Base-by-base conservation (phyloP, 257 asterid genomes). In the Coffea eugenioides region DNA sequence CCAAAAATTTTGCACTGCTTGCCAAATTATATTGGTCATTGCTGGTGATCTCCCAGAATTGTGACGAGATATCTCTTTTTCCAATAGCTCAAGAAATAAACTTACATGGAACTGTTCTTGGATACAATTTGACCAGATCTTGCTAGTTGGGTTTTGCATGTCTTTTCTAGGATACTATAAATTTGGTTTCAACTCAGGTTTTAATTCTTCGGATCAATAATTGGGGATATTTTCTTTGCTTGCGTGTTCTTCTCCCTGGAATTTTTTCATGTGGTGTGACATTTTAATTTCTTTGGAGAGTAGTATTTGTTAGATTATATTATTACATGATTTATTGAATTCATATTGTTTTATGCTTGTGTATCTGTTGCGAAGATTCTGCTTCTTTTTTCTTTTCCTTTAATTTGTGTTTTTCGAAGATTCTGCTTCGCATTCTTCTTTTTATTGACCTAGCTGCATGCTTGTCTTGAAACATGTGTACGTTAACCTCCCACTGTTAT, bases 401-500 rank as follows among this genome's bases (percentile, higher is more conserved):
- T 39, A 2, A 39, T 39, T 39, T 39, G 2, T 2, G 43, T 39
- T 39, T 39, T 39, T 39, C 18, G 8, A 48, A 61, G 27, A 25
- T 56, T 67, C 21, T 71, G 46, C 79, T 75, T 74, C 36, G 15
- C 52, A 31, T 21, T 41, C 34, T 36, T 21, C 18, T 48, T 45
- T 76, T 68, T 10, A 9, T 80, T 13, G 31, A 14, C 36, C 25
- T 67, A 15, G 45, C 51, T 31, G 65, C 61, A 14, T 81, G 59
- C 67, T 4, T 54, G 69, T 72, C 68, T 84, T 67, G 20, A 83
- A 61, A 48, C 39, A 59, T 45, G 39, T 69, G 51, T 51, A 43
- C 41, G 34, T 75, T 23, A 59, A 27, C 52, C 83, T 77, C 39
- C 46, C 77, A 51, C n/a, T 61, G 79, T 72, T 77, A 51, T 43